phyloP scores from a whole-genome alignment of 106 monocot species.

The Dendrobium huoshanense region DNA sequence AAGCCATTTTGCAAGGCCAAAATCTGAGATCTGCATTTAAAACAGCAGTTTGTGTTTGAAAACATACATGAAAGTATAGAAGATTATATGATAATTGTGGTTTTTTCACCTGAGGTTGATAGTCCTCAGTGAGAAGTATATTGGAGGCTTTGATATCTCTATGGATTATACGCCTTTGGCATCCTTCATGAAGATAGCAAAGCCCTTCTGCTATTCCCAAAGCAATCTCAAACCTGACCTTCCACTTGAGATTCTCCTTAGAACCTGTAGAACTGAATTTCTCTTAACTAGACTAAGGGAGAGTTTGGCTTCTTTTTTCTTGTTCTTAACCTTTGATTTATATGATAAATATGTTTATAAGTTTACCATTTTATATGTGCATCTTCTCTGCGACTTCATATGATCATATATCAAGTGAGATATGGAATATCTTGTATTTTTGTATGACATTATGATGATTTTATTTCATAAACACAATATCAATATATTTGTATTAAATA shows the following conservation, averaged over 20 bases:
- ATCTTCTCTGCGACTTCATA: not conserved
- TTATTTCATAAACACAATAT: not conserved
- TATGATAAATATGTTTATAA: not conserved
- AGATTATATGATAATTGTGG: not conserved
- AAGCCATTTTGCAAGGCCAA: slow-evolving; percentile 95
- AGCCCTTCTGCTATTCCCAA: slow-evolving; percentile 86
- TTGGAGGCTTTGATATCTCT: slow-evolving; percentile 98
- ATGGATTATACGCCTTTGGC: slow-evolving; percentile 91
- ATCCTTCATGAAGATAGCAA: slow-evolving; percentile 79
- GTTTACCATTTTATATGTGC: not conserved
- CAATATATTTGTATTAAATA: not conserved
- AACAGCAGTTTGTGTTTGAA: not conserved
- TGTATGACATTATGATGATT: not conserved
- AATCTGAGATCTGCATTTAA: slow-evolving; percentile 71
- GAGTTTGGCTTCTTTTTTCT: not conserved
- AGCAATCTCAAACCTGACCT: slow-evolving; percentile 70
- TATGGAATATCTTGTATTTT: not conserved
- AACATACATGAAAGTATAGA: not conserved
- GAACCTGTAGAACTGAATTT: slow-evolving; percentile 51
- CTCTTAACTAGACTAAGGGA: slow-evolving; percentile 8
- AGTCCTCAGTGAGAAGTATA: slow-evolving; percentile 79
- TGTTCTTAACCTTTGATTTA: not conserved
- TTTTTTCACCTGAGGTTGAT: slow-evolving; percentile 69
- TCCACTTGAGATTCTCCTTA: slow-evolving; percentile 61
- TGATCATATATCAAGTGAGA: not conserved